Conservation (phyloP, 768 basidiomycete genomes). For the Pilatotrama ljubarskyi region DNA sequence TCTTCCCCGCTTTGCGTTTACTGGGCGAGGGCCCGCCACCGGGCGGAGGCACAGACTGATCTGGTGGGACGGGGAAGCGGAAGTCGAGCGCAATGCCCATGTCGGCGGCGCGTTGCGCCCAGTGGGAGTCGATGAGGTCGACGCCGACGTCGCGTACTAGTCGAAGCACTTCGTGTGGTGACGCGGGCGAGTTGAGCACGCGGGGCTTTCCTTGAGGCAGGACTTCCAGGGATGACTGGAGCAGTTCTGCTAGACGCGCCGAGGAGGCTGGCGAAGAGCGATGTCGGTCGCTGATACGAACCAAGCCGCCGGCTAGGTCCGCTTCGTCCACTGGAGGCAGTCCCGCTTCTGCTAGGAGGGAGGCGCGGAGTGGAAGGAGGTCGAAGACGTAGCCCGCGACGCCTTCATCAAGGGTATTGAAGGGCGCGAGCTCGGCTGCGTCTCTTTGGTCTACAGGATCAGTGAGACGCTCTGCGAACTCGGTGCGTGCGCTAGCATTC, state of each 20-base stretch:
- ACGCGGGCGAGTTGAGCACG: conserved; percentile 49
- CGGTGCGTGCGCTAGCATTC: conserved; percentile 54
- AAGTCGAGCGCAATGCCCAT: conserved; percentile 81
- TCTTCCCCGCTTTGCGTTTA: conserved; percentile 28
- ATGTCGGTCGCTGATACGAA: conserved; percentile 14
- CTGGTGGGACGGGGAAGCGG: conserved; percentile 51
- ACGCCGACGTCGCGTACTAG: conserved; percentile 66
- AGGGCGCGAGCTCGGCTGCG: conserved; percentile 48
- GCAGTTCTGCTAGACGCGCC: conserved; percentile 34
- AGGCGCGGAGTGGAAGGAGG: conserved; percentile 48
- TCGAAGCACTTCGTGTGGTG: conserved; percentile 76
- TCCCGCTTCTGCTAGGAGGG: neutral
- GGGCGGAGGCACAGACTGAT: neutral
- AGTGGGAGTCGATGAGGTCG: conserved; percentile 75
- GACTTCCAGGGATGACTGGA: conserved; percentile 58
- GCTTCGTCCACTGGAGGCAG: neutral
- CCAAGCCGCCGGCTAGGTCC: neutral
- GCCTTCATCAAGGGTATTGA: conserved; percentile 64
- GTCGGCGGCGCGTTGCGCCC: conserved; percentile 68
- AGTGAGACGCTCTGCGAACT: conserved; percentile 58
- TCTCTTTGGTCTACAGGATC: conserved; percentile 61
- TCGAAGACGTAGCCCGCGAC: conserved; percentile 73
- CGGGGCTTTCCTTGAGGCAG: conserved; percentile 63
- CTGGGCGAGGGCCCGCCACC: conserved; percentile 6
- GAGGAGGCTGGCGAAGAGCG: conserved; percentile 13